phyloP scores from a whole-genome alignment of 2,329 filamentous ascomycete species.

The Colletotrichum sp. region DNA sequence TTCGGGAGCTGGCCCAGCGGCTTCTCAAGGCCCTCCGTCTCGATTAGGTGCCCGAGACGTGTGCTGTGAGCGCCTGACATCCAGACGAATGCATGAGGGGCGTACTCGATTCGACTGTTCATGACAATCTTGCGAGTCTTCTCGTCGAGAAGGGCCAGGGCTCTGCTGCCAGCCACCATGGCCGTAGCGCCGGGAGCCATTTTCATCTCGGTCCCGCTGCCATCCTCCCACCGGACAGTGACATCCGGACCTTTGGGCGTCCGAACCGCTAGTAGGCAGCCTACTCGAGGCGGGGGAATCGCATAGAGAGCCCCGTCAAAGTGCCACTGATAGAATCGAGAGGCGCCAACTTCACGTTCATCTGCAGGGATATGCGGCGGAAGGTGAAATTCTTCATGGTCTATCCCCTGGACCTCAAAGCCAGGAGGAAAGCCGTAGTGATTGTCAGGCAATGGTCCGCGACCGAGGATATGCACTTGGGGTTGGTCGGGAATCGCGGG shows the following conservation, averaged over 20 bases:
- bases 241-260: neutral
- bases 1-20: neutral
- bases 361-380: neutral
- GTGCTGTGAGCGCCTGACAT: constrained; percentile 43
- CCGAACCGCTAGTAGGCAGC: neutral
- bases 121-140: constrained; percentile 44
- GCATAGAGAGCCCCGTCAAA: neutral
- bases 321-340: neutral
- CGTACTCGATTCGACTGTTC: constrained; percentile 51
- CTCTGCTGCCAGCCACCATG: constrained; percentile 46
- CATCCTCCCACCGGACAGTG: constrained; percentile 28
- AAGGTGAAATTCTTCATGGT: neutral
- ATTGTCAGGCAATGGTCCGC: neutral
- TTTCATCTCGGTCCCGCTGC: constrained; percentile 44
- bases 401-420: neutral
- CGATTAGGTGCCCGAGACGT: constrained; percentile 37
- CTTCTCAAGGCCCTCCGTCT: neutral
- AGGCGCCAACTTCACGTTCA: neutral
- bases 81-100: constrained; percentile 49
- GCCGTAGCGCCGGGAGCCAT: constrained; percentile 46
- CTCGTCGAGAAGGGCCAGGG: constrained; percentile 42
- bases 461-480: constrained; percentile 37
- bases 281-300: neutral
- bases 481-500: constrained; percentile 42
- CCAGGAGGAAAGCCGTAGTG: neutral